Evolutionary conservation across 192 early-diverging fungal species (phyloP).

Genomic region (Coemansia sp.): DNA sequence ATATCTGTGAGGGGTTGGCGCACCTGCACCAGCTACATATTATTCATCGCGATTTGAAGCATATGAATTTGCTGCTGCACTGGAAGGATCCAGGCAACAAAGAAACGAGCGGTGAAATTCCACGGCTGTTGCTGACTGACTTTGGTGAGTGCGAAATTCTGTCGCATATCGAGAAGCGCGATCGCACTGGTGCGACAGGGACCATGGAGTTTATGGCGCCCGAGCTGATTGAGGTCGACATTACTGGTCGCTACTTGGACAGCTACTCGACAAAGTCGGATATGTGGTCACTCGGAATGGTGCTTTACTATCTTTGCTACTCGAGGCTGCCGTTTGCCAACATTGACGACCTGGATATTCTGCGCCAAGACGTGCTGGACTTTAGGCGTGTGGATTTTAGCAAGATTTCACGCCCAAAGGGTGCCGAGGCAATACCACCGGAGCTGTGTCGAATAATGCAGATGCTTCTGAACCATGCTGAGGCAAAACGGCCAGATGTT

Average conservation of each 20-base stretch:
- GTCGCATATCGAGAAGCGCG: constrained; percentile 62
- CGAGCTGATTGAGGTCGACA: constrained; percentile 64
- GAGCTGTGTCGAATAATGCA: constrained; percentile 44
- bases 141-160: constrained; percentile 97
- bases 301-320: constrained; percentile 91
- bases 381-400: constrained; percentile 53
- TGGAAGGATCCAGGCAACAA: constrained; percentile 54
- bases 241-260: constrained; percentile 65
- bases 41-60: constrained; percentile 93
- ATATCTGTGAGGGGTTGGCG: constrained; percentile 85
- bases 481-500: constrained; percentile 43
- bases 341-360: constrained; percentile 85
- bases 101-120: constrained; percentile 51
- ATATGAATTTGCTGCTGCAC: constrained; percentile 85
- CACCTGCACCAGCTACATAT: constrained; percentile 88
- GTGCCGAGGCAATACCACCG: constrained; percentile 29
- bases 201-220: constrained; percentile 96
- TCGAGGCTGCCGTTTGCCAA: constrained; percentile 77
- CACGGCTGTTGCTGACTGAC: constrained; percentile 87
- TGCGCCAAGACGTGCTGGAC: constrained; percentile 75
- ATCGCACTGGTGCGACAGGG: constrained; percentile 92
- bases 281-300: constrained; percentile 94
- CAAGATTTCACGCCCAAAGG: constrained; percentile 16
- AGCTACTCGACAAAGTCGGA: constrained; percentile 86
- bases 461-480: constrained; percentile 37